Evolutionary conservation across 2,329 filamentous ascomycete species (phyloP).

Genomic region (Neonectria punicea): DNA sequence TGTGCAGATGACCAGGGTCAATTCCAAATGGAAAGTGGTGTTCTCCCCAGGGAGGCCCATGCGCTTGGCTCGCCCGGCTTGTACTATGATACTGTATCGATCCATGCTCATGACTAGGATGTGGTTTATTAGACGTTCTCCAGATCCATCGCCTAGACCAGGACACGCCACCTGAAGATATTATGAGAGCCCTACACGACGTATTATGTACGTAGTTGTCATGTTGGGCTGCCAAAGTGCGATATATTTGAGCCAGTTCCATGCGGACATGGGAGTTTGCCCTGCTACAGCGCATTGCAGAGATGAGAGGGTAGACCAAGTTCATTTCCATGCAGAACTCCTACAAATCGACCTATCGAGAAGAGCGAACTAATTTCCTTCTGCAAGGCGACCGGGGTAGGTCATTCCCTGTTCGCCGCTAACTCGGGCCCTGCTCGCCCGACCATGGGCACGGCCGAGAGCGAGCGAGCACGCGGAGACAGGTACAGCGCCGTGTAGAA

Average conservation of each 20-base stretch:
- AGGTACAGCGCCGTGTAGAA: slow-evolving; percentile 29
- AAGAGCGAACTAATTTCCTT: slow-evolving; percentile 60
- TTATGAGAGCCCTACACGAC: slow-evolving; percentile 69
- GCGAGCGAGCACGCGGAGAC: slow-evolving; percentile 25
- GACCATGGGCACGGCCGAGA: slow-evolving; percentile 35
- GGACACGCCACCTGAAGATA: slow-evolving; percentile 57
- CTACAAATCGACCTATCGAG: slow-evolving; percentile 65
- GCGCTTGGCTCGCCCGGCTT: slow-evolving; percentile 60
- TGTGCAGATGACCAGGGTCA: slow-evolving; percentile 36
- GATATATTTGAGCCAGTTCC: slow-evolving; percentile 62
- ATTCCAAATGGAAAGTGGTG: slow-evolving; percentile 26
- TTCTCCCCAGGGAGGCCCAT: slow-evolving; percentile 9
- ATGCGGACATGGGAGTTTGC: slow-evolving; percentile 62
- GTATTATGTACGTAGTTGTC: slow-evolving; percentile 58
- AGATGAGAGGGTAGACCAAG: slow-evolving; percentile 65
- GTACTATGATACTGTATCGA: slow-evolving; percentile 42
- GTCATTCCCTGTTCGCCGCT: slow-evolving; percentile 50
- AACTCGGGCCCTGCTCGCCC: slow-evolving; percentile 43
- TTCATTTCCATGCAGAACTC: slow-evolving; percentile 69
- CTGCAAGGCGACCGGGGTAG: slow-evolving; percentile 55
- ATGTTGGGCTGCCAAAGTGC: slow-evolving; percentile 60
- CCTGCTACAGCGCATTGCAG: slow-evolving; percentile 60
- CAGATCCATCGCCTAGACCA: slow-evolving; percentile 70
- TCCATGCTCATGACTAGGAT: slow-evolving; percentile 51
- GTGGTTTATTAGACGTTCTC: slow-evolving; percentile 58